Evolutionary conservation across 805 yeast species (phyloP).

Genomic region (Tetrapisispora arboricola): DNA sequence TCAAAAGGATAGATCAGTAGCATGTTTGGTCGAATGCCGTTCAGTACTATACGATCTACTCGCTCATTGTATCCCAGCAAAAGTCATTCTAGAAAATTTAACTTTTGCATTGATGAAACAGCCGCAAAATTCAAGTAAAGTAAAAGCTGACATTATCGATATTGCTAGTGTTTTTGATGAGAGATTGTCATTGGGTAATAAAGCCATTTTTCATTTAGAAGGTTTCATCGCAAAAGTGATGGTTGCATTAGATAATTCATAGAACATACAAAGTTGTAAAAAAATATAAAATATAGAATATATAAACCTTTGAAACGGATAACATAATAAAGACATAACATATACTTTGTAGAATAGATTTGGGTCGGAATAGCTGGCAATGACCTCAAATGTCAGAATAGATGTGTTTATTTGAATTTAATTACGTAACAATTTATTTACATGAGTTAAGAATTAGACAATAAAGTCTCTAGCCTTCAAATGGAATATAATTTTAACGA

Average conservation of each 20-base stretch:
- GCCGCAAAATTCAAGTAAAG: constrained; percentile 12
- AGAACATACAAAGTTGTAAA: background rate
- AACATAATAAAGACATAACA: too few species aligned
- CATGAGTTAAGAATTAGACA: too few species aligned
- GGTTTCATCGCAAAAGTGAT: constrained; percentile 85
- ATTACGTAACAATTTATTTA: too few species aligned
- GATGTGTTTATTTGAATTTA: too few species aligned
- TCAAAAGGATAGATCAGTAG: constrained; percentile 52
- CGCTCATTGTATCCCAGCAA: constrained; percentile 90
- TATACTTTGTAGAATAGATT: too few species aligned
- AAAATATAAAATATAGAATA: background rate
- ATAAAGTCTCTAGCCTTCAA: too few species aligned
- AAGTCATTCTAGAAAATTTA: constrained; percentile 59
- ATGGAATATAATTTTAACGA: too few species aligned
- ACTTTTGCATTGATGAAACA: constrained; percentile 36
- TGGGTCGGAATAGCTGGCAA: too few species aligned
- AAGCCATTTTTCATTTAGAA: constrained; percentile 88
- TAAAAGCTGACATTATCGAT: constrained; percentile 35
- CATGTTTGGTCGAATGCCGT: constrained; percentile 45
- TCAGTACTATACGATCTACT: constrained; percentile 69
- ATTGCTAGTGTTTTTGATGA: constrained; percentile 70
- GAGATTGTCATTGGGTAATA: constrained; percentile 72
- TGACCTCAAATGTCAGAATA: too few species aligned
- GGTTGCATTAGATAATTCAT: constrained; percentile 51
- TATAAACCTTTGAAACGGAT: too few species aligned